Percentiles rank a stretch among this genome's conserved stretches.
phyloP scores from a whole-genome alignment of 495 filamentous ascomycete species.

The Penicillium mononematosum region DNA sequence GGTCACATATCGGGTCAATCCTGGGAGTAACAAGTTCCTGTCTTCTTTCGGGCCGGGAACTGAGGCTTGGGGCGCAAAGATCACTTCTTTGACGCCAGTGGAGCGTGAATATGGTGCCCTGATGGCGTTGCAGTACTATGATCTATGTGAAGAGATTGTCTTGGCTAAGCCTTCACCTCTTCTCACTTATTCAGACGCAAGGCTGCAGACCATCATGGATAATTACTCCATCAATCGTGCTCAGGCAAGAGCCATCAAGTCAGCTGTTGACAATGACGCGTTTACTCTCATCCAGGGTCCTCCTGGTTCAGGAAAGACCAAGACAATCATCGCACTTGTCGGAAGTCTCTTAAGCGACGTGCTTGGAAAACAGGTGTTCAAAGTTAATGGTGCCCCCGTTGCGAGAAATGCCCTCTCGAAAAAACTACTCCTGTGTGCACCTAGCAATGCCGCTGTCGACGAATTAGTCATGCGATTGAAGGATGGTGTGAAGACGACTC shows the following conservation, averaged over 20 bases:
- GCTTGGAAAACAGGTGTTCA: slow-evolving; percentile 44
- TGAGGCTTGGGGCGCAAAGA: slow-evolving; percentile 71
- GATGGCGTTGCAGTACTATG: slow-evolving; percentile 87
- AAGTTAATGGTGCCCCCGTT: slow-evolving; percentile 16
- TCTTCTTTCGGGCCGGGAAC: slow-evolving; percentile 54
- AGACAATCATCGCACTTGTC: slow-evolving; percentile 95
- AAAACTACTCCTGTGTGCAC: slow-evolving; percentile 92
- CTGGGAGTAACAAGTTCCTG: slow-evolving; percentile 52
- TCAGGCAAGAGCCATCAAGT: slow-evolving; percentile 89
- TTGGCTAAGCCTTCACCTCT: slow-evolving; percentile 85
- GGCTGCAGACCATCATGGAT: slow-evolving; percentile 60
- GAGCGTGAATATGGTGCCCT: slow-evolving; percentile 94
- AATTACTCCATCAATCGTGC: slow-evolving; percentile 84
- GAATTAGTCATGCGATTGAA: slow-evolving; percentile 94
- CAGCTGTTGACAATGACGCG: slow-evolving; percentile 88
- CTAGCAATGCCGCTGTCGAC: slow-evolving; percentile 96
- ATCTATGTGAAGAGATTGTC: slow-evolving; percentile 87
- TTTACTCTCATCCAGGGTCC: slow-evolving; percentile 97
- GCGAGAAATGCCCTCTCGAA: slow-evolving; percentile 51
- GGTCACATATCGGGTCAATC: slow-evolving; percentile 78
- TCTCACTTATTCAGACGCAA: slow-evolving; percentile 71
- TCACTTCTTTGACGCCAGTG: slow-evolving; percentile 84
- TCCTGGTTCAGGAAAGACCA: slow-evolving; percentile 95
- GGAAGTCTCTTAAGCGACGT: slow-evolving; percentile 73
- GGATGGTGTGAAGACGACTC: slow-evolving; percentile 74